Base-by-base conservation (phyloP, 768 basidiomycete genomes). In the Clavaria fumosa region DNA sequence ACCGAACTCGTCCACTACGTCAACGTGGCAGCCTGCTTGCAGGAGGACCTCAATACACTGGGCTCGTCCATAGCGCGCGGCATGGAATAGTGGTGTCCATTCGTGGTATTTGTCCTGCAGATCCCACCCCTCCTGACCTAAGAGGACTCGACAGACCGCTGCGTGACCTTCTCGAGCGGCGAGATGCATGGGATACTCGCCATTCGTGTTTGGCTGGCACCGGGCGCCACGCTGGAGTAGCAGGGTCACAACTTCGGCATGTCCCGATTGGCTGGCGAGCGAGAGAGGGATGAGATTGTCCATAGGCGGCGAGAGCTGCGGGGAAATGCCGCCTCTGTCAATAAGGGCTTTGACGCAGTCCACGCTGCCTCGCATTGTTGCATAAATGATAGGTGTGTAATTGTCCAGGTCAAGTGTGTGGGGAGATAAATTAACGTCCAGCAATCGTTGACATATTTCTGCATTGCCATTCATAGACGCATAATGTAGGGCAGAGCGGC, bases 51-150 rank as follows among this genome's bases (percentile, higher is more conserved):
- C 59, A 28, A 96, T 70, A 50, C 84, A 93, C 5, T 64, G 63
- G 12, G 66, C 57, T 45, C 77, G 80, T 1, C 91, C 90, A 44
- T 88, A 79, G 24, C 86, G 78, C 4, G 90, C 80, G 2, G 95
- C 89, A 56, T 97, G 91, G 51, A 91, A 89, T 31, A 97, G 66
- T 18, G 95, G 95, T 5, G 91, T 97, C 89, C 93, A 96, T 54
- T 95, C 88, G 52, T 93, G 83, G 56, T 93, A 97, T 58, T 91
- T 97, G 66, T 99, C 95, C 1, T 79, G 76, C 5, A 71, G 66
- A 55, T 86, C 88, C 75, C 78, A 86, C 26, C 77, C 86, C 34
- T 74, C 78, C 27, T 73, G 73, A 21, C 63, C 63, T 3, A 89
- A 60, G 23, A 99, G 70, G 5, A 88, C 56, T 41, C 60, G 66